These are phyloP conservation scores for Lactarius akahatsu DNA, from an alignment of 768 basidiomycete genomes.

Conservation along the genomic window DNA sequence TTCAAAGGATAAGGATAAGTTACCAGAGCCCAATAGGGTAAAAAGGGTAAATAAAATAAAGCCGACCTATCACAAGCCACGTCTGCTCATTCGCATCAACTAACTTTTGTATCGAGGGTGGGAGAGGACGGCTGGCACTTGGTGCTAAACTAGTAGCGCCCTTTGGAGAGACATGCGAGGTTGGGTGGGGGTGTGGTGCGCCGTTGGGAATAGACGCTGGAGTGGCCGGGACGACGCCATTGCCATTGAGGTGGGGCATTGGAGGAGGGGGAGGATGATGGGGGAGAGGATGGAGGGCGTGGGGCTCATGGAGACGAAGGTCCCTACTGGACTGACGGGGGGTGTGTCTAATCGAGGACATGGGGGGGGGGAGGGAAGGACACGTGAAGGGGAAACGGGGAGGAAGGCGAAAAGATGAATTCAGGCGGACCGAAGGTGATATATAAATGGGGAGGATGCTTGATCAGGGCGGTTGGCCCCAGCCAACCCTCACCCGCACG, in stretches of 20 bases:
- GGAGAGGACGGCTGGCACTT: constrained; percentile 29
- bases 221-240: constrained; percentile 43
- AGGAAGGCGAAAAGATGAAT: constrained; percentile 34
- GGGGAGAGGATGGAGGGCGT: constrained; percentile 45
- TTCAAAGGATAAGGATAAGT: constrained; percentile 32
- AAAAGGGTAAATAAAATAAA: constrained; percentile 12
- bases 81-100: constrained; percentile 90
- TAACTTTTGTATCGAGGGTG: constrained; percentile 67
- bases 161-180: constrained; percentile 42
- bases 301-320: constrained; percentile 61
- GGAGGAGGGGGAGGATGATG: constrained; percentile 42
- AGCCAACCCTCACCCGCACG: constrained; percentile 50
- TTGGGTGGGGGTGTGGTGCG: constrained; percentile 39
- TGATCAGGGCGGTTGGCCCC: constrained; percentile 41
- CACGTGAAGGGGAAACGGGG: constrained; percentile 36
- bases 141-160: constrained; percentile 30
- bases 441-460: constrained; percentile 39
- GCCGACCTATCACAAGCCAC: constrained; percentile 87
- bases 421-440: constrained; percentile 30
- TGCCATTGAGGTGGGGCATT: constrained; percentile 56
- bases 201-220: constrained; percentile 48
- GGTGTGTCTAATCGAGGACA: constrained; percentile 58
- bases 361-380: constrained; percentile 36
- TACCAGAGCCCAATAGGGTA: constrained; percentile 18
- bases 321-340: constrained; percentile 62